Percentiles rank a stretch among this genome's conserved stretches.
phyloP scores from a whole-genome alignment of 1,284 basidiomycete species.

The Erythrobasidium hasegawianum region DNA sequence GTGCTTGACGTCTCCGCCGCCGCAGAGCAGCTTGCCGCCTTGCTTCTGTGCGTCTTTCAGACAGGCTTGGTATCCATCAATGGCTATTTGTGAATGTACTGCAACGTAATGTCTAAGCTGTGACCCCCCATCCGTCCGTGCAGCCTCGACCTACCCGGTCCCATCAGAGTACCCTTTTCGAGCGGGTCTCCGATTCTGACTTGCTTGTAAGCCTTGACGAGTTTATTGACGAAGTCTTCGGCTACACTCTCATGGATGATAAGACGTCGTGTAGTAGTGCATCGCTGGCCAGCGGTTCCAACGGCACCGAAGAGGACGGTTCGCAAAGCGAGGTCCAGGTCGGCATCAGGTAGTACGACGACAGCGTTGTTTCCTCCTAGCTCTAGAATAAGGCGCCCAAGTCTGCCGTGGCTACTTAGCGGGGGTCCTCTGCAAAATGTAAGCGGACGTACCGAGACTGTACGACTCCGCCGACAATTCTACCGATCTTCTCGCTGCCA shows the following conservation, averaged over 20 bases:
- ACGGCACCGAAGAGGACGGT: conserved; percentile 89
- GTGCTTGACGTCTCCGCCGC: conserved; percentile 58
- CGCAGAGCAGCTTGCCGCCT: conserved; percentile 71
- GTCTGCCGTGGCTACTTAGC: conserved; percentile 52
- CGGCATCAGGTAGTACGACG: conserved; percentile 88
- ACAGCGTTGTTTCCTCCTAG: conserved; percentile 95
- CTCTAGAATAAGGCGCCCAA: conserved; percentile 56
- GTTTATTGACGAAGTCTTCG: conserved; percentile 66
- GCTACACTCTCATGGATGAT: conserved; percentile 80
- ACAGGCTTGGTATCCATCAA: conserved; percentile 64
- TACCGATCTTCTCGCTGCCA: conserved; percentile 81
- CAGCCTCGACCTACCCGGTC: conserved; percentile 76
- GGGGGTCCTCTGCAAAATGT: conserved; percentile 44
- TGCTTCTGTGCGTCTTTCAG: conserved; percentile 62
- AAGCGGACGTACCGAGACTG: conserved; percentile 21
- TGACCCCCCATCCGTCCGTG: too few relatives aligned
- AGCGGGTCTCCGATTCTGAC: conserved; percentile 75
- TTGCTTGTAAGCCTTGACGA: conserved; percentile 67
- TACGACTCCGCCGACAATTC: conserved; percentile 76
- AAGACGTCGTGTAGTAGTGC: conserved; percentile 85
- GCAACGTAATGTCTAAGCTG: too few relatives aligned
- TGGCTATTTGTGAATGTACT: conserved; percentile 66
- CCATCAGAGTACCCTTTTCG: conserved; percentile 66
- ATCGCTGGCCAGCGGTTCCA: conserved; percentile 90
- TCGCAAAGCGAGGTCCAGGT: conserved; percentile 79